Conservation (phyloP, 768 basidiomycete genomes). For the Basidioascus undulatus region DNA sequence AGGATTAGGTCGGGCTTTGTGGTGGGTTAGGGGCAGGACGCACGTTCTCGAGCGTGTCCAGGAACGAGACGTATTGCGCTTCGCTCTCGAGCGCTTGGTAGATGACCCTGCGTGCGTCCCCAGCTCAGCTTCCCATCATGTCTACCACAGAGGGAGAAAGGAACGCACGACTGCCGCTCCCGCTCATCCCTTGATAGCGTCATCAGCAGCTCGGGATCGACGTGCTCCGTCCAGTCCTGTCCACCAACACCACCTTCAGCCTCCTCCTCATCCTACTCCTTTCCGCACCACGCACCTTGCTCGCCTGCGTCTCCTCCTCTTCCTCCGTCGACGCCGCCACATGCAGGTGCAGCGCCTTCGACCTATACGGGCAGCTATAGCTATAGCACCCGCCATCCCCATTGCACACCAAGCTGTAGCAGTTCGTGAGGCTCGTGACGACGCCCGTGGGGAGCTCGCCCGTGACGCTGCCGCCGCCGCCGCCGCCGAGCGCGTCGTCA, state of each 20-base stretch:
- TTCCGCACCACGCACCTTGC: neutral
- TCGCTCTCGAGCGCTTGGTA: constrained; percentile 72
- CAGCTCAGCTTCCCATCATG: neutral
- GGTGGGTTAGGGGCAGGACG: constrained; percentile 14
- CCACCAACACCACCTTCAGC: constrained; percentile 17
- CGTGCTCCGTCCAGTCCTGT: constrained; percentile 49
- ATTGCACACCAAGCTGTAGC: constrained; percentile 66
- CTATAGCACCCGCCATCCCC: constrained; percentile 27
- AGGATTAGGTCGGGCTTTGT: neutral
- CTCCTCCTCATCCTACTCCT: constrained; percentile 21
- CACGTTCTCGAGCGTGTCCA: constrained; percentile 55
- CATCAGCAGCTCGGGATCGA: constrained; percentile 41
- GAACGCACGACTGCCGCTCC: constrained; percentile 15
- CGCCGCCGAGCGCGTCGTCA: neutral
- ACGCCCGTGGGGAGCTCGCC: constrained; percentile 71
- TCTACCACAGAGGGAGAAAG: no score
- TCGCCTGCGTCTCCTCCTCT: neutral
- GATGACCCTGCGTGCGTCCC: constrained; percentile 43
- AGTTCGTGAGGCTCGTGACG: constrained; percentile 66
- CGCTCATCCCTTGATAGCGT: constrained; percentile 53
- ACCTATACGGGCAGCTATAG: constrained; percentile 4
- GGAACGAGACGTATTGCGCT: constrained; percentile 65
- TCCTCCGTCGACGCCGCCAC: neutral
- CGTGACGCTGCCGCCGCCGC: constrained; percentile 20
- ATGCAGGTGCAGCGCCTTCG: neutral